Base-by-base conservation (phyloP, 257 asterid genomes). In the Rubia yunnanensis region DNA sequence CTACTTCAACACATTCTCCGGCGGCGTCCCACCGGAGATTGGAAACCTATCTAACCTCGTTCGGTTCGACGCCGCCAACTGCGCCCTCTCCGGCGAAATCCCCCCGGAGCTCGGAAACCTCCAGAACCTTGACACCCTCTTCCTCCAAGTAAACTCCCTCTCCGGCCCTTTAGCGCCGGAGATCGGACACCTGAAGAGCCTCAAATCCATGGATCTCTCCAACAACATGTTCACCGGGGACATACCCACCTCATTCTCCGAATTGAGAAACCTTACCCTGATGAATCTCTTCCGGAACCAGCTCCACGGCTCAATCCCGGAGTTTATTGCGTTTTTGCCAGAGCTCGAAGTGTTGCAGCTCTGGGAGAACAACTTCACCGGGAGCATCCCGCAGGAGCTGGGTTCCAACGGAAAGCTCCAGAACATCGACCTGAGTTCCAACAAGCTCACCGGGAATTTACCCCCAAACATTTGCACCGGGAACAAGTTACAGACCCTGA, bases 361-460 rank as follows among this genome's bases (percentile, higher is more conserved):
- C 26, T 92, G 98, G 98, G 98, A 92, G 67, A 92, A 92, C 74
- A 92, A 89, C 46, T 92, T 92, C 81, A 89, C 98, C 22, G 98
- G 97, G 18, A 78, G 87, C 34, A 86, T 92, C 59, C 98, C 98
- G 0, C 84, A 58, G 38, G 83, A 76, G 73, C 74, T 92, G 53
- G 98, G 98, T 15, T 67, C 73, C 5, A 89, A 85, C 17, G 92
- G 97, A 32, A 87, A 78, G 53, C 84, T 92, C 32, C 88, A 79
- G 32, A 81, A 66, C 60, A 77, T 92, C 1, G 98, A 92, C 69
- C 81, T 92, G 1, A 89, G 97, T 54, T 87, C 97, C 2, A 92
- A 92, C 81, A 92, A 92, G 71, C 60, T 92, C 73, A 89, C 98
- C 23, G 98, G 97, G 52, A 83, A 75, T 70, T 78, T 92, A 27